These are phyloP conservation scores for Dryas drummondii DNA, from an alignment of 306 rosid species.

Conservation along the genomic window DNA sequence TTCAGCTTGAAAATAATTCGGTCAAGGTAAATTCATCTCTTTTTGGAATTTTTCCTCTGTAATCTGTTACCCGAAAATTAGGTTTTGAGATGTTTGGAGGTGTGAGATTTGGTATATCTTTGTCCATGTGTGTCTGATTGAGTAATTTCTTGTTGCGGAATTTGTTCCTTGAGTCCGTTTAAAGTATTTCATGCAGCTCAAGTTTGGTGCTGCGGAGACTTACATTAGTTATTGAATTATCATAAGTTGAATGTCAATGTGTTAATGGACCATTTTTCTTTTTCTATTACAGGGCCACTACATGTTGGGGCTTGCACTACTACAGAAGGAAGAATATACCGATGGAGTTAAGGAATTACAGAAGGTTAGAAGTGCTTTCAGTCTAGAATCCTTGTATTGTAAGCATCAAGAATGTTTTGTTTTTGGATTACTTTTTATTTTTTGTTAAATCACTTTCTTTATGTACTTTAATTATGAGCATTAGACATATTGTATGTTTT, in stretches of 20 bases:
- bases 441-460: background rate
- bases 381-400: conserved; percentile 15
- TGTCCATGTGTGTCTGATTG: background rate
- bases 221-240: background rate
- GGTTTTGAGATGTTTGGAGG: background rate
- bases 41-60: background rate
- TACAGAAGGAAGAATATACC: conserved; percentile 50
- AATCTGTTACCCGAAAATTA: background rate
- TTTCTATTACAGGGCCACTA: conserved; percentile 71
- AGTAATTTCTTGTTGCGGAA: background rate
- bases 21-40: conserved; percentile 56
- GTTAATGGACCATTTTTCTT: conserved; percentile 8
- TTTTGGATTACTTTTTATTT: background rate
- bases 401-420: background rate
- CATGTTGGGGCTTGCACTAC: conserved; percentile 84
- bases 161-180: background rate
- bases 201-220: background rate
- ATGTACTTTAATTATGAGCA: background rate
- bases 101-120: background rate
- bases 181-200: background rate
- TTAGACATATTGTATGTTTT: background rate
- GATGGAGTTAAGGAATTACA: conserved; percentile 73
- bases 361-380: conserved; percentile 55
- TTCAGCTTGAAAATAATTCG: conserved; percentile 64
- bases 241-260: background rate